Conservation (phyloP, 2,329 filamentous ascomycete genomes). For the Paracoccidioides lutzii region DNA sequence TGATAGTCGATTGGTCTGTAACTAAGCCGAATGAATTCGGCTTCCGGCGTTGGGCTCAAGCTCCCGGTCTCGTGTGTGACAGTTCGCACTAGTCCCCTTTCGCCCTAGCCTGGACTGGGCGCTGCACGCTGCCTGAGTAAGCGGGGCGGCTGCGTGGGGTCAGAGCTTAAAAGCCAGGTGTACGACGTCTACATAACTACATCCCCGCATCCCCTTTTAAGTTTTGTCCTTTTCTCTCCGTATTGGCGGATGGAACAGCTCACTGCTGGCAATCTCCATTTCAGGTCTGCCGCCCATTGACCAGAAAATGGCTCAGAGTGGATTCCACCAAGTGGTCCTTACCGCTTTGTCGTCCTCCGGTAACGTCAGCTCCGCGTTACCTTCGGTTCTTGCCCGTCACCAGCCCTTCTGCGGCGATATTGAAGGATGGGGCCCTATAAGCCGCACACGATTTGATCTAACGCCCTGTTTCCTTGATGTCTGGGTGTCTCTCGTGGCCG, state of each 20-base stretch:
- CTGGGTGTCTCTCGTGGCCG: slow-evolving; percentile 65
- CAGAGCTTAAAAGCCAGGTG: background rate
- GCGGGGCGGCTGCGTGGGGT: background rate
- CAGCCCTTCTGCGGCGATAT: slow-evolving; percentile 76
- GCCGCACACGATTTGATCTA: slow-evolving; percentile 77
- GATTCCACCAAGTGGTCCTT: slow-evolving; percentile 14
- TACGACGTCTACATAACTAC: background rate
- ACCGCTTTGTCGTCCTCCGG: slow-evolving; percentile 10
- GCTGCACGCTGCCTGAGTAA: background rate
- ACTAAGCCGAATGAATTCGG: too few species aligned
- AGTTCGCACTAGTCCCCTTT: background rate
- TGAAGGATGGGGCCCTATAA: slow-evolving; percentile 93
- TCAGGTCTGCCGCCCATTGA: slow-evolving; percentile 5
- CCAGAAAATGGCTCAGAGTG: slow-evolving; percentile 16
- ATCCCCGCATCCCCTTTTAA: background rate
- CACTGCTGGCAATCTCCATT: background rate
- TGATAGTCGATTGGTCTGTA: too few species aligned
- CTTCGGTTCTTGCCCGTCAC: slow-evolving; percentile 14
- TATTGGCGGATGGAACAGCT: background rate
- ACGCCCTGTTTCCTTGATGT: slow-evolving; percentile 96
- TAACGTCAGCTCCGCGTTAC: slow-evolving; percentile 9
- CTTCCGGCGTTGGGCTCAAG: too few species aligned
- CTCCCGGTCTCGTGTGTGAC: too few species aligned
- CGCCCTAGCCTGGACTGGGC: background rate
- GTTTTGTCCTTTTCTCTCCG: background rate